phyloP scores from a whole-genome alignment of 2,329 filamentous ascomycete species.

The Pyrenochaeta sp. region DNA sequence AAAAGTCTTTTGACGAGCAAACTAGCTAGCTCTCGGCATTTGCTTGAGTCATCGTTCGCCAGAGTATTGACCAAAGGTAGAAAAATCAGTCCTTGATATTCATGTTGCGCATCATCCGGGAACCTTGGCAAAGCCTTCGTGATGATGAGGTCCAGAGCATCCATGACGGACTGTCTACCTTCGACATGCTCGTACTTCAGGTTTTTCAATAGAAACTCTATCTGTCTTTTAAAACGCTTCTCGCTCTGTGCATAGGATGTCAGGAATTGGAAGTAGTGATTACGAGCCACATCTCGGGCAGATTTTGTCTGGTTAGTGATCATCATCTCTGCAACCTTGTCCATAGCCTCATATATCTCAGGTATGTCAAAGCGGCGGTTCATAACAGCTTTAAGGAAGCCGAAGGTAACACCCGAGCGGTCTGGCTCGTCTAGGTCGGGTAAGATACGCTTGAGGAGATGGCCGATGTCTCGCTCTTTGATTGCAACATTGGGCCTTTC shows the following conservation, averaged over 20 bases:
- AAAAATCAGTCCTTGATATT: conserved; percentile 83
- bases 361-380: conserved; percentile 86
- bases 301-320: conserved; percentile 92
- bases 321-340: conserved; percentile 86
- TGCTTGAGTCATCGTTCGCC: conserved; percentile 85
- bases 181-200: conserved; percentile 89
- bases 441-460: conserved; percentile 81
- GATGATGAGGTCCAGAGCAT: conserved; percentile 85
- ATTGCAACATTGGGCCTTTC: conserved; percentile 79
- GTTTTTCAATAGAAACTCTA: conserved; percentile 88
- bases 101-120: conserved; percentile 76
- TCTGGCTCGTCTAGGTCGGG: conserved; percentile 93
- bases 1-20: conserved; percentile 84
- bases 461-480: conserved; percentile 82
- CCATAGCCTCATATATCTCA: conserved; percentile 88
- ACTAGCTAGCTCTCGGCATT: conserved; percentile 83
- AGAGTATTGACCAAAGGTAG: conserved; percentile 85
- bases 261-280: conserved; percentile 92
- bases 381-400: conserved; percentile 87
- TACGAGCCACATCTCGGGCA: conserved; percentile 85
- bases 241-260: conserved; percentile 94
- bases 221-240: conserved; percentile 86
- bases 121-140: conserved; percentile 69
- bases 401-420: conserved; percentile 91
- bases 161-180: conserved; percentile 91